These are phyloP conservation scores for Metschnikowia reukaufii DNA, from an alignment of 805 yeast genomes.

Conservation along the genomic window DNA sequence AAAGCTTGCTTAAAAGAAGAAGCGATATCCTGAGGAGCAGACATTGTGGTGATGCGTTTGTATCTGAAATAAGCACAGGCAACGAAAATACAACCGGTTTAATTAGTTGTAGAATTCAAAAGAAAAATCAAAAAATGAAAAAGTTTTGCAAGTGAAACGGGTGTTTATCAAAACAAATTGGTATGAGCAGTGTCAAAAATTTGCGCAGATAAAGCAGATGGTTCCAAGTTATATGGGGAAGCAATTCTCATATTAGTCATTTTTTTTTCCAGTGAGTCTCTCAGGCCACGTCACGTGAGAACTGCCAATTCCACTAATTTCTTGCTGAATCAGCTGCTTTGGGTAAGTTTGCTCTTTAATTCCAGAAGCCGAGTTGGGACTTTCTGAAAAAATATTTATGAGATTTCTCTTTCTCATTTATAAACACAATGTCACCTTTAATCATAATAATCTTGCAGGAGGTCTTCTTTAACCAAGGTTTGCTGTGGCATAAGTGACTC, in stretches of 20 bases:
- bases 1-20: slow-evolving; percentile 56
- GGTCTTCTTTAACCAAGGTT: not conserved
- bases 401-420: too few relatives aligned
- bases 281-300: slow-evolving; percentile 9
- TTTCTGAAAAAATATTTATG: too few relatives aligned
- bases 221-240: slow-evolving; percentile 1
- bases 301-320: slow-evolving; percentile 10
- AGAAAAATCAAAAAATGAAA: not conserved
- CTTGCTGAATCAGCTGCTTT: not conserved
- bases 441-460: not conserved
- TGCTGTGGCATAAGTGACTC: slow-evolving; percentile 5
- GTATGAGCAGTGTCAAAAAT: not conserved
- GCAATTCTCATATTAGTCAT: slow-evolving; percentile 6
- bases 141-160: too few relatives aligned
- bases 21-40: slow-evolving; percentile 68
- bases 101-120: not conserved
- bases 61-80: not conserved
- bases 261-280: slow-evolving; percentile 6
- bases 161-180: not conserved
- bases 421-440: too few relatives aligned
- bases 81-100: not conserved
- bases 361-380: too few relatives aligned
- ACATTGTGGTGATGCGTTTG: slow-evolving; percentile 39
- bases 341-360: not conserved
- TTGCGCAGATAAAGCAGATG: not conserved